Conservation (phyloP, 176 grass and related monocot species). For the Tuctoria greenei region DNA sequence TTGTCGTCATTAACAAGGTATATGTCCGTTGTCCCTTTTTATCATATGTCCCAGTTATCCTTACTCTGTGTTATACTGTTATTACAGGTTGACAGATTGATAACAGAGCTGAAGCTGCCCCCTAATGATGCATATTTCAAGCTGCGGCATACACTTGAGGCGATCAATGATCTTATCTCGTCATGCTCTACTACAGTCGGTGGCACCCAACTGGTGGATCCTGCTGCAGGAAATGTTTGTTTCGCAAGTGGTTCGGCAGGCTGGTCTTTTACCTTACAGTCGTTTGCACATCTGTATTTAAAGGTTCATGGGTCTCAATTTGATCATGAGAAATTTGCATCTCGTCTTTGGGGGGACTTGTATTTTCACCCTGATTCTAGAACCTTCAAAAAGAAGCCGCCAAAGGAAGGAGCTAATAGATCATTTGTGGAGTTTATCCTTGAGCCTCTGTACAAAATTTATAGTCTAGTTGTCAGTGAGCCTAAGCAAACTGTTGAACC, state of each 20-base stretch:
- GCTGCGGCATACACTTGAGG: constrained; percentile 81
- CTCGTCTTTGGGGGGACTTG: constrained; percentile 85
- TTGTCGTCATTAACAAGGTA: constrained; percentile 99
- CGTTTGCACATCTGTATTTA: constrained; percentile 83
- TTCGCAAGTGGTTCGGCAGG: constrained; percentile 94
- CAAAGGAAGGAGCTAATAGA: constrained; percentile 90
- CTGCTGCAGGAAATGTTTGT: constrained; percentile 85
- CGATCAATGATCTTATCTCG: constrained; percentile 87
- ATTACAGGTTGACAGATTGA: constrained; percentile 87
- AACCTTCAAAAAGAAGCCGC: constrained; percentile 88
- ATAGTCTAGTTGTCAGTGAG: constrained; percentile 95
- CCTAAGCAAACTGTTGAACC: constrained; percentile 72
- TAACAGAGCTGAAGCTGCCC: constrained; percentile 92
- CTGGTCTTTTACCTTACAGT: constrained; percentile 98
- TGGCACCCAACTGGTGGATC: constrained; percentile 81
- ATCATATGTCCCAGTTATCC: constrained; percentile 22
- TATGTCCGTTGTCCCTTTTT: background rate
- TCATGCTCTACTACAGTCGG: constrained; percentile 91
- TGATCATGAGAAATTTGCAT: constrained; percentile 89
- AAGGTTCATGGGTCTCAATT: constrained; percentile 90
- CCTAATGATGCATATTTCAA: constrained; percentile 99
- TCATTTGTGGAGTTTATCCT: constrained; percentile 97
- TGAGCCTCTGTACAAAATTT: constrained; percentile 96
- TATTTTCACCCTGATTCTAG: constrained; percentile 88
- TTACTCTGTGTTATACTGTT: constrained; percentile 20